Evolutionary conservation across 2,329 filamentous ascomycete species (phyloP), one percentile per base, ranked within the genome.

Genomic region (Exophiala phaeomuriformis): DNA sequence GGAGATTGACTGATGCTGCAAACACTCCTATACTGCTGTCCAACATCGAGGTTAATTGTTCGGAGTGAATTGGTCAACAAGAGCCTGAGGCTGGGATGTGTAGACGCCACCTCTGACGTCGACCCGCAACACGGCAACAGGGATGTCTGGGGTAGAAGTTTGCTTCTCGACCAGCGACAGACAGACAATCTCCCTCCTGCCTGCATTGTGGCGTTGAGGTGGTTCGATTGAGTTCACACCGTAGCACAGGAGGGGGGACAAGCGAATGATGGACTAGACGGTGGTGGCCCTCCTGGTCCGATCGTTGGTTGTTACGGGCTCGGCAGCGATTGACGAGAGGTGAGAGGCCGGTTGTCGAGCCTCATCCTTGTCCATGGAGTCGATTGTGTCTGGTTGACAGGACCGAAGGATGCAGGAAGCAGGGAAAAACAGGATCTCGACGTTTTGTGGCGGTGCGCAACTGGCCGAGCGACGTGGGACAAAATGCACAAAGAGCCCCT

Each of bases 61-160:
- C 12, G 37, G 4, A 49, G 12, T 49, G 47, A 32, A 49, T 40
- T 9, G 8, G 6, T 32, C 3, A 6, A 7, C 10, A n/a, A 39
- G 30, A 32, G 48, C 30, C 37, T 44, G 48, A 30, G 48, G 40
- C 37, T 44, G 48, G 39, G 8, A 12, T 28, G 9, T 3, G 6
- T 39, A 30, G 32, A 55, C 52, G 52, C 52, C 52, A 55, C 52
- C 52, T 51, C 52, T 55, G 52, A 55, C 52, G 52, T 55, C 51
- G 8, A 7, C 30, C 12, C 10, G 43, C 42, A 30, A 32, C 10
- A 30, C 7, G 36, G 8, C 10, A 35, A 53, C 51, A 53, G 44
- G 43, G 36, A 53, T 47, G n/a, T 47, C 36, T 39, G 36, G 39
- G 39, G n/a, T 1, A 39, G 6, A 28, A 28, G 31, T 45, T 2